Evolutionary conservation across 2,329 filamentous ascomycete species (phyloP).

Genomic region (Trichoderma oligosporum): DNA sequence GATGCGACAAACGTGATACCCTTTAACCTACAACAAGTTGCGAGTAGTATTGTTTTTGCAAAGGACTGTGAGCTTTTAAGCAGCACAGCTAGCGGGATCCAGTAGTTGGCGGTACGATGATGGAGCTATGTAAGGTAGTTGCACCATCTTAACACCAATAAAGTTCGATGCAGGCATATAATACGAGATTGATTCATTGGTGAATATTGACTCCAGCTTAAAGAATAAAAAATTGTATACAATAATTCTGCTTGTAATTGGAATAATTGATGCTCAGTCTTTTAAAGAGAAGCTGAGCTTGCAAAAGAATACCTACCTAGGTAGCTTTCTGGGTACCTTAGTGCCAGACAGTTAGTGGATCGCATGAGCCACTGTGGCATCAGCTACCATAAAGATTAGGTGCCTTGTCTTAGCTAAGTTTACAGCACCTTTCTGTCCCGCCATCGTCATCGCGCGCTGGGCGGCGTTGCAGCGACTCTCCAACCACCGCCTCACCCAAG

Average conservation of each 20-base stretch:
- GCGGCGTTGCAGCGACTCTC: constrained; percentile 12
- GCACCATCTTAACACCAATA: neutral
- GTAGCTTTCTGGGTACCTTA: too few species aligned
- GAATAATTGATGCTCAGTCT: too few species aligned
- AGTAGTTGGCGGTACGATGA: neutral
- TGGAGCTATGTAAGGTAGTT: neutral
- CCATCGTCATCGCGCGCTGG: constrained; percentile 32
- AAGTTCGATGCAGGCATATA: neutral
- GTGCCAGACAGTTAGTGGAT: neutral
- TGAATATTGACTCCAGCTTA: too few species aligned
- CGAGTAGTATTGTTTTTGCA: constrained; percentile 12
- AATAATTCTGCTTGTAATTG: neutral
- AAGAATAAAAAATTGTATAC: neutral
- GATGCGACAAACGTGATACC: constrained; percentile 30
- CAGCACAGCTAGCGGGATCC: constrained; percentile 1
- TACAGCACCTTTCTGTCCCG: constrained; percentile 23
- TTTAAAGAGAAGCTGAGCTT: neutral
- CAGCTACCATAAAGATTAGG: neutral
- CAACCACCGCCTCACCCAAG: constrained; percentile 22
- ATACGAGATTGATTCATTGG: neutral
- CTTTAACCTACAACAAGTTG: constrained; percentile 21
- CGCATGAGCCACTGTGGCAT: constrained; percentile 25
- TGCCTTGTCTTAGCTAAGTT: constrained; percentile 10
- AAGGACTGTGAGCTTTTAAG: neutral
- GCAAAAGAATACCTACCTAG: too few species aligned